Evolutionary conservation across 495 filamentous ascomycete genomes (phyloP).

Genomic region (Neurospora sp.): DNA sequence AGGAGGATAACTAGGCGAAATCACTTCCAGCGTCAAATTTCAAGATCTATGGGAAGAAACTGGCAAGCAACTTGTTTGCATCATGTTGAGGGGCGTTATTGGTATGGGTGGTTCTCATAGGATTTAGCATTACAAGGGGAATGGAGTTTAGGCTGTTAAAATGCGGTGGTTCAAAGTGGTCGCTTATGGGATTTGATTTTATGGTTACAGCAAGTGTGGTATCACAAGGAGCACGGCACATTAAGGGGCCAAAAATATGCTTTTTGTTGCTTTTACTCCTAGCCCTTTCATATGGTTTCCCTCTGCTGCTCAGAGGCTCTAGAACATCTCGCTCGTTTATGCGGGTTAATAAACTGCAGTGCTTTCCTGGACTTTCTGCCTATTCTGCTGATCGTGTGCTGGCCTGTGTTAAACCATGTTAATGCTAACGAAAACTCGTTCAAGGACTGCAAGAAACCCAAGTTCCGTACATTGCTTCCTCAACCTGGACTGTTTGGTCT

Average conservation of each 20-base stretch:
- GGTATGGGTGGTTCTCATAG: neutral
- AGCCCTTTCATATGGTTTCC: neutral
- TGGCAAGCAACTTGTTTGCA: neutral
- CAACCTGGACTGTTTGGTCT: neutral
- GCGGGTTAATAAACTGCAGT: neutral
- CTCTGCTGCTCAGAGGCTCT: neutral
- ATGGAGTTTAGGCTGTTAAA: neutral
- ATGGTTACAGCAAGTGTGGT: neutral
- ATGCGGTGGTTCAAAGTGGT: neutral
- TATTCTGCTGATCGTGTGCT: neutral
- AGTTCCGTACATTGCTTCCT: neutral
- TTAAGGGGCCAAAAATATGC: neutral
- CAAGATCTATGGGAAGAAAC: neutral
- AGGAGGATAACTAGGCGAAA: slow-evolving; percentile 1
- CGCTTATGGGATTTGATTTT: neutral
- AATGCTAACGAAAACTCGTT: neutral
- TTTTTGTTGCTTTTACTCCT: neutral
- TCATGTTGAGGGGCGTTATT: neutral
- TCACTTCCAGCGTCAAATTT: neutral
- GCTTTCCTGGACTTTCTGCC: neutral
- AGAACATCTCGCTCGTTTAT: neutral
- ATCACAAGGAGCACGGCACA: neutral
- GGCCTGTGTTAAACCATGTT: neutral
- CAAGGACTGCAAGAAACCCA: neutral
- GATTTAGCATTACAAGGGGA: neutral